phyloP scores from a whole-genome alignment of 202 grass and related monocot species.

The Musa balbisiana region DNA sequence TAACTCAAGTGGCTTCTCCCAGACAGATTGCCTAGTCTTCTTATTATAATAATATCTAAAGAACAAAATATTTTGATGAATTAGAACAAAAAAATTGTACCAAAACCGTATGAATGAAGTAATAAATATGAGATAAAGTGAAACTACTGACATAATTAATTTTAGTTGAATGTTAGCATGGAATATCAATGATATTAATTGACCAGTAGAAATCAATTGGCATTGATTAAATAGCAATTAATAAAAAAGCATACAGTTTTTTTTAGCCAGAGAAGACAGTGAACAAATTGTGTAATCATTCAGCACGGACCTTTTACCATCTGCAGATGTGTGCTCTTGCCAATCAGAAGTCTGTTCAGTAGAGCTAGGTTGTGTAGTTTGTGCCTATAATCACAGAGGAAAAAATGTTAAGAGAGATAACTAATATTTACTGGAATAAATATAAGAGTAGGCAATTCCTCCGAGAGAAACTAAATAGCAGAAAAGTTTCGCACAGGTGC shows the following conservation, averaged over 20 bases:
- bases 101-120: not conserved
- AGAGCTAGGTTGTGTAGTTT: conserved; percentile 51
- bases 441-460: conserved; percentile 4
- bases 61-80: conserved; percentile 9
- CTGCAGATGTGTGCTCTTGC: conserved; percentile 66
- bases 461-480: conserved; percentile 19
- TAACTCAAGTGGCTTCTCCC: conserved; percentile 91
- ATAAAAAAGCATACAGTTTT: not conserved
- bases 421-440: not conserved
- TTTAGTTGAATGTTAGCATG: not conserved
- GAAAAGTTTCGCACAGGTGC: conserved; percentile 32
- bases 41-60: conserved; percentile 98
- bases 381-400: conserved; percentile 32
- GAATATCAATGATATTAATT: not conserved
- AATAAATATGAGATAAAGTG: not conserved
- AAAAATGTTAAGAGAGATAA: not conserved
- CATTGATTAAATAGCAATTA: no score
- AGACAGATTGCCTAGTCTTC: conserved; percentile 93
- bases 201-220: not conserved
- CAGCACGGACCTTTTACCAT: conserved; percentile 75
- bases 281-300: not conserved
- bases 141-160: not conserved
- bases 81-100: conserved; percentile 3
- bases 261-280: not conserved
- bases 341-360: conserved; percentile 65